phyloP scores from a whole-genome alignment of 179 eudicot species.

The Amaranthus tricolor region DNA sequence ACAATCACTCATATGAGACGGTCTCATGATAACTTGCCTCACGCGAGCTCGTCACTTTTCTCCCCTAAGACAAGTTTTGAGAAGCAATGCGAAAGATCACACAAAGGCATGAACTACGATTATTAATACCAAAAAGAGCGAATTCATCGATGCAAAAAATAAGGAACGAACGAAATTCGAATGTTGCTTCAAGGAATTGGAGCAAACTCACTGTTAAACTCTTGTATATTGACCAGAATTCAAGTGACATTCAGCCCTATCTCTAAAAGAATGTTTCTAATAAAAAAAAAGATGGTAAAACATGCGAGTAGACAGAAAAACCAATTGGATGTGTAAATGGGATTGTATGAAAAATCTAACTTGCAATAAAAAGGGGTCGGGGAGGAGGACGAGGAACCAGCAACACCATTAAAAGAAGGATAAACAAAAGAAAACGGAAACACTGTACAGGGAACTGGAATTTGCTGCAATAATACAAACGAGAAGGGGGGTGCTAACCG shows the following conservation, averaged over 20 bases:
- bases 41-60: no score
- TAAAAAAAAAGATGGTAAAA: neutral
- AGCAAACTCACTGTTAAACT: constrained; percentile 4
- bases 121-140: neutral
- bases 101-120: neutral
- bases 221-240: constrained; percentile 10
- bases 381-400: neutral
- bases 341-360: constrained; percentile 1
- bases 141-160: neutral
- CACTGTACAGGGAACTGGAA: constrained; percentile 28
- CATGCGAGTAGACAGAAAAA: constrained; percentile 18
- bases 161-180: neutral
- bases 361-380: constrained; percentile 15
- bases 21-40: no score
- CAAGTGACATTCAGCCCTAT: constrained; percentile 4
- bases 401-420: constrained; percentile 14
- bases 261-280: neutral
- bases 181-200: constrained; percentile 10
- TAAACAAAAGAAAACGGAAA: constrained; percentile 2
- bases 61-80: no score
- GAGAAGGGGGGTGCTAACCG: constrained; percentile 32
- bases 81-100: neutral
- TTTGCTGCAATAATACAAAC: constrained; percentile 19
- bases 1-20: no score
- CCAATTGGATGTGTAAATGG: constrained; percentile 17